phyloP scores from a whole-genome alignment of 331 rosid species.

The Rhamnella rubrinervis region DNA sequence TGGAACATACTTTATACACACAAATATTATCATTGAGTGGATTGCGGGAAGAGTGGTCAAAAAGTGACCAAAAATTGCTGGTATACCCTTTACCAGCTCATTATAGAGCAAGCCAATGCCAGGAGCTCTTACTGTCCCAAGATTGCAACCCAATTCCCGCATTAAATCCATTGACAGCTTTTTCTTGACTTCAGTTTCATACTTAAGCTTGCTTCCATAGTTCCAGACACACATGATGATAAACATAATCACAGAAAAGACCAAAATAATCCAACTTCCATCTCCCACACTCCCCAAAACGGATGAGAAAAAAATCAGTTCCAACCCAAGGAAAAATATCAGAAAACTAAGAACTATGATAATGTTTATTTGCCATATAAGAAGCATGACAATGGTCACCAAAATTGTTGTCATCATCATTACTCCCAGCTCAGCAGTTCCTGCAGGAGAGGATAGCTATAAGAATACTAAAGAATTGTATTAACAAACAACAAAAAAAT shows the following conservation, averaged over 20 bases:
- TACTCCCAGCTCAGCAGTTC: conserved; percentile 94
- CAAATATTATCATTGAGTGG: conserved; percentile 77
- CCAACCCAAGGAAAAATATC: conserved; percentile 81
- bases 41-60: conserved; percentile 93
- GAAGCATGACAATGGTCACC: conserved; percentile 94
- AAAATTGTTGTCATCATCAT: conserved; percentile 94
- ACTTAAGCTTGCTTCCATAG: conserved; percentile 94
- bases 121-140: conserved; percentile 95
- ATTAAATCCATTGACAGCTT: conserved; percentile 85
- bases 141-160: conserved; percentile 86
- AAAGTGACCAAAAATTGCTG: conserved; percentile 95
- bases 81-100: conserved; percentile 96
- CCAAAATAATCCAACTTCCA: conserved; percentile 99
- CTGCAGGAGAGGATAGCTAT: conserved; percentile 44
- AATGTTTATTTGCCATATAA: conserved; percentile 93
- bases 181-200: conserved; percentile 93
- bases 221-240: conserved; percentile 87
- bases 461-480: not conserved
- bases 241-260: conserved; percentile 78
- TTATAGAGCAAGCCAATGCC: conserved; percentile 94
- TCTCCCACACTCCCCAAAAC: conserved; percentile 85
- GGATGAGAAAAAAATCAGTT: conserved; percentile 81
- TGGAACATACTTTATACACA: conserved; percentile 89
- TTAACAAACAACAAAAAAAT: not conserved
- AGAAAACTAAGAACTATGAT: conserved; percentile 63